phyloP scores from a whole-genome alignment of 495 filamentous ascomycete species.

The Ramalina peruviana region DNA sequence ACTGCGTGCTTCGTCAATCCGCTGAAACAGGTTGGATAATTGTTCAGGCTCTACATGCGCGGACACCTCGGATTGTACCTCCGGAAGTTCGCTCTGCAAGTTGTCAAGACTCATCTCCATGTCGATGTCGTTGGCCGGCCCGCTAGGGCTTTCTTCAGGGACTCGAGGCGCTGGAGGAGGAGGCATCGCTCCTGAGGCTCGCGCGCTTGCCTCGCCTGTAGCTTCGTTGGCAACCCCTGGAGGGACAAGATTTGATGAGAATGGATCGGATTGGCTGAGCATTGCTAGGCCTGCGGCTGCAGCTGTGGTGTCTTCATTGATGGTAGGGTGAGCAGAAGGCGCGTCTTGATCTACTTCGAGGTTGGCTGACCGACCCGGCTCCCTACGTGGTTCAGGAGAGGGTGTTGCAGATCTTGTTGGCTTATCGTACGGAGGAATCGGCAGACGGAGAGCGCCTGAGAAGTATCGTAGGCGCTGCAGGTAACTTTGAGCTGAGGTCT shows the following conservation, averaged over 20 bases:
- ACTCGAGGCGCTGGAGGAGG: slow-evolving; percentile 21
- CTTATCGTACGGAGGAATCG: slow-evolving; percentile 46
- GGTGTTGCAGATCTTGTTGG: slow-evolving; percentile 16
- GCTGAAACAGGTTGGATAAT: too few relatives aligned
- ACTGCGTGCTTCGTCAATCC: too few relatives aligned
- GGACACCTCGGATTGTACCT: slow-evolving; percentile 6
- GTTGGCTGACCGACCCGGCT: slow-evolving; percentile 9
- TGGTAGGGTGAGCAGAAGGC: not conserved
- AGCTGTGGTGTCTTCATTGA: not conserved
- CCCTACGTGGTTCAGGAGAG: slow-evolving; percentile 4
- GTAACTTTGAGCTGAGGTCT: slow-evolving; percentile 52
- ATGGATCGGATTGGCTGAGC: not conserved
- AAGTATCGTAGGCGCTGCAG: slow-evolving; percentile 39
- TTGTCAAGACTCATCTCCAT: slow-evolving; percentile 32
- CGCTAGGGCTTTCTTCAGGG: slow-evolving; percentile 10
- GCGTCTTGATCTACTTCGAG: not conserved
- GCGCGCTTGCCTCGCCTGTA: slow-evolving; percentile 15
- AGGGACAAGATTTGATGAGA: not conserved
- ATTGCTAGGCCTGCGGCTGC: slow-evolving; percentile 1
- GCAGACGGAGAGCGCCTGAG: slow-evolving; percentile 34
- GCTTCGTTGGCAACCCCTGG: slow-evolving; percentile 15
- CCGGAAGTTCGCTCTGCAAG: slow-evolving; percentile 10
- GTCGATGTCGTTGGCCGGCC: slow-evolving; percentile 13
- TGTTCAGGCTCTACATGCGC: too few relatives aligned
- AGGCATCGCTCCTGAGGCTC: slow-evolving; percentile 8